phyloP scores from a whole-genome alignment of 2,329 filamentous ascomycete genomes.

The Esteya vermicola region DNA sequence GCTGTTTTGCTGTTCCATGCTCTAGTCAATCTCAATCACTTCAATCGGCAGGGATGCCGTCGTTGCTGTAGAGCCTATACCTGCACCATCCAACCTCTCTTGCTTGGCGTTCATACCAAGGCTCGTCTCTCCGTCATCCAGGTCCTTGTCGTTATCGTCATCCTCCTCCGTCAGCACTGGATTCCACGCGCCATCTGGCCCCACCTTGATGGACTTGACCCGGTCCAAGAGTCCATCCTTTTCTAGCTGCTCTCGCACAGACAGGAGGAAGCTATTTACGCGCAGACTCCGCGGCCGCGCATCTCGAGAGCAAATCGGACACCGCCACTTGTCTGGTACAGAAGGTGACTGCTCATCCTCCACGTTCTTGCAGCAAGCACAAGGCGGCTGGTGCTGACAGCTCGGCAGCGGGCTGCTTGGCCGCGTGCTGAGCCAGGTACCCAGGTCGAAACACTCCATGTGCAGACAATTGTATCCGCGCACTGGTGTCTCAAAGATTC shows the following conservation, averaged over 20 bases:
- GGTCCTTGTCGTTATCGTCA: conserved; percentile 13
- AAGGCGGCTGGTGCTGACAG: conserved; percentile 21
- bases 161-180: conserved; percentile 20
- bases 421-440: conserved; percentile 62
- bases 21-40: conserved; percentile 7
- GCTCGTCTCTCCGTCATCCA: neutral
- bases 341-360: conserved; percentile 17
- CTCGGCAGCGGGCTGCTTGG: conserved; percentile 21
- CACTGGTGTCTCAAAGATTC: conserved; percentile 56
- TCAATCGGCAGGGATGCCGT: neutral
- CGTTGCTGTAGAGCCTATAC: neutral
- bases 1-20: neutral
- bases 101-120: too few species aligned
- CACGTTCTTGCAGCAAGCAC: conserved; percentile 18
- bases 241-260: conserved; percentile 43
- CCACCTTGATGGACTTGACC: conserved; percentile 47
- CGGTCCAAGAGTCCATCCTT: conserved; percentile 27
- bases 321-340: conserved; percentile 63
- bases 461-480: conserved; percentile 59
- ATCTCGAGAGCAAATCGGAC: conserved; percentile 68
- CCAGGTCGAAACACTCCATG: conserved; percentile 79
- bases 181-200: conserved; percentile 51
- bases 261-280: conserved; percentile 59
- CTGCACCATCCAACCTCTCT: conserved; percentile 7
- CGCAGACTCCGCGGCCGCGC: conserved; percentile 58